Evolutionary conservation across 1,139 yeast genomes (phyloP), one percentile per base, ranked within the genome.

Genomic region (Arxiozyma slooffiae): DNA sequence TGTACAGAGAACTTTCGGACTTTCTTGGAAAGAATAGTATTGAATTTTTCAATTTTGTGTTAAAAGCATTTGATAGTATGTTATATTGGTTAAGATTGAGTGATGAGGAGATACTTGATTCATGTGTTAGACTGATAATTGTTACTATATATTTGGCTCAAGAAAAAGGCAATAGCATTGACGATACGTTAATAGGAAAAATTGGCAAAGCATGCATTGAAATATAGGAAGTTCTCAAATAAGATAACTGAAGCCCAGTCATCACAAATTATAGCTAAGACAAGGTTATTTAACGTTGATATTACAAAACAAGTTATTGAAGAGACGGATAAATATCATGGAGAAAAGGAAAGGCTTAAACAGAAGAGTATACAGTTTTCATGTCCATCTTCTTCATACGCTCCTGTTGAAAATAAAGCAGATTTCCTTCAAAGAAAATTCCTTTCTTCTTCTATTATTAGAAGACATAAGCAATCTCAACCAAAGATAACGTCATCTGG

Each of bases 71-170:
- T 57, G 73, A 75, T 24, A 72, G 80, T 53, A 80, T 85, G 71
- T 73, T 86, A 46, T 81, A 80, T 38, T 86, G 97, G 94, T 71
- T 90, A 40, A 75, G 95, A 54, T 71, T 90, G 48, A 88, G 90
- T 51, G 97, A 90, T 67, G 72, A 78, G 11, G 82, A 88, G 2
- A 71, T 90, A 44, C 72, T 89, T 46, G 80, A 79, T 39, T 78
- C 89, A 1, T 87, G 96, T 71, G 90, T 87, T 14, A 76, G 75
- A 36, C 72, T 87, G 53, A 86, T 86, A 11, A 76, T 81, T 50
- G 76, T 77, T 48, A 82, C 88, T 0, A 72, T 87, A 49, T 84
- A 81, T 56, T 67, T 85, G 49, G 85, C 89, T 0, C 68, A 70
- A 30, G 81, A 78, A 41, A 68, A 78, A 47, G 58, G 72, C n/a